Percentiles rank a stretch among this genome's conserved stretches.
Conservation (phyloP, 805 yeast species). For the Pichia thaimueangensis region DNA sequence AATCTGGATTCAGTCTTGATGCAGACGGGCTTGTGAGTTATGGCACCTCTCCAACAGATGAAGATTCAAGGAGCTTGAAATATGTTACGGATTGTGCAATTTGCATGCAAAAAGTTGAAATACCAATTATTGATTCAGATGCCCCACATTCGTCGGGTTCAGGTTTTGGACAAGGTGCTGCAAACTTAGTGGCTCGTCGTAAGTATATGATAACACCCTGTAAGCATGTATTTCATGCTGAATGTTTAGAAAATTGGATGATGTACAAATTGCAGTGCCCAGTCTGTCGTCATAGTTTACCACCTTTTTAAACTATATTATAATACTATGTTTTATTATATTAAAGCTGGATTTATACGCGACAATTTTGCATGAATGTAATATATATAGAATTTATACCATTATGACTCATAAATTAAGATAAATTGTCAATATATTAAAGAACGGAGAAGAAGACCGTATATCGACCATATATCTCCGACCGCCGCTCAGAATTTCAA, state of each 20-base stretch:
- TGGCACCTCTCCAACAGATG: conserved; percentile 18
- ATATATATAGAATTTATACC: background rate
- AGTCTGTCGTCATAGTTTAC: conserved; percentile 78
- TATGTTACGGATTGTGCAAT: conserved; percentile 76
- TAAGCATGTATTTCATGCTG: conserved; percentile 80
- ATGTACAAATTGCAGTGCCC: conserved; percentile 89
- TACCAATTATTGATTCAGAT: conserved; percentile 36
- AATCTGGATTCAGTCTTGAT: conserved; percentile 48
- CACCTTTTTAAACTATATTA: conserved; percentile 59
- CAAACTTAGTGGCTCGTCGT: conserved; percentile 30
- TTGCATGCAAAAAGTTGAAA: conserved; percentile 75
- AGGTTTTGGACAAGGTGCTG: conserved; percentile 13
- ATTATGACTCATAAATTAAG: background rate
- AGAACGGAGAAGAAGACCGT: too few relatives aligned
- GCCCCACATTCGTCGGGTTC: background rate
- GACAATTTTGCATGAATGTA: too few relatives aligned
- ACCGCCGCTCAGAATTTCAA: too few relatives aligned
- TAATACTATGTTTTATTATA: background rate
- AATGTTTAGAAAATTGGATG: conserved; percentile 93
- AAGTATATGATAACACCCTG: conserved; percentile 86
- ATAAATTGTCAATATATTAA: too few relatives aligned
- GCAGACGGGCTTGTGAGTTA: conserved; percentile 15
- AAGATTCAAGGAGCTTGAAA: conserved; percentile 24
- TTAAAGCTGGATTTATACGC: background rate
- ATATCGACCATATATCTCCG: too few relatives aligned